phyloP scores from a whole-genome alignment of 805 yeast species.

The Metschnikowia santaceciliae region DNA sequence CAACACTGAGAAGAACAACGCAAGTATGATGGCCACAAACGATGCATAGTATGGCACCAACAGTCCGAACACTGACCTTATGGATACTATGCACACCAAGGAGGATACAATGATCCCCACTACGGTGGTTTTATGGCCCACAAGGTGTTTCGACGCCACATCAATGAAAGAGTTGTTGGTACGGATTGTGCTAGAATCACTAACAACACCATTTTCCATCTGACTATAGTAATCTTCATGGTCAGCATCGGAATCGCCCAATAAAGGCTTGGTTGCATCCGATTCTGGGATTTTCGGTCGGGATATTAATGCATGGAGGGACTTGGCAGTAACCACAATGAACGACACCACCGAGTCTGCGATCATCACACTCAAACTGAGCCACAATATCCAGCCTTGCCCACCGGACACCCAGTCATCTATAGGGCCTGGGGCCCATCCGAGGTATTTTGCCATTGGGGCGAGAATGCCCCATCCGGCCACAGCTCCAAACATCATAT shows the following conservation, averaged over 20 bases:
- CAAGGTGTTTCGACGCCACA: conserved; percentile 35
- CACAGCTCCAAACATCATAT: conserved; percentile 86
- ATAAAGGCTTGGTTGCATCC: neutral
- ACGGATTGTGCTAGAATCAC: conserved; percentile 2
- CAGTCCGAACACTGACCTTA: conserved; percentile 65
- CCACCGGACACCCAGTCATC: conserved; percentile 93
- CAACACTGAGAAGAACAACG: conserved; percentile 73
- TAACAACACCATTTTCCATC: neutral
- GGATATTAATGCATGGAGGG: conserved; percentile 22
- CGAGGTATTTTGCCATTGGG: conserved; percentile 62
- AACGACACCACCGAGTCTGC: conserved; percentile 85
- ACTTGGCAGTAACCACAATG: conserved; percentile 51
- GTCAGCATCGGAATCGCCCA: neutral
- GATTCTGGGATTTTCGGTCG: neutral
- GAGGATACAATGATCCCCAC: conserved; percentile 66
- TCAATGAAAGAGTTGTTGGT: conserved; percentile 9
- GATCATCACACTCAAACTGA: conserved; percentile 88
- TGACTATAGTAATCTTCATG: neutral
- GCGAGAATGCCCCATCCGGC: conserved; percentile 93
- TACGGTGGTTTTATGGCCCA: conserved; percentile 46
- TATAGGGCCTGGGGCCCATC: conserved; percentile 88
- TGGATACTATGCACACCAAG: conserved; percentile 59
- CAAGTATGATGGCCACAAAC: conserved; percentile 63
- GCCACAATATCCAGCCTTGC: conserved; percentile 98
- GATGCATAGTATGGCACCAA: conserved; percentile 70